Evolutionary conservation across 2,329 filamentous ascomycete genomes (phyloP).

Genomic region (Ceratocystis lukuohia): DNA sequence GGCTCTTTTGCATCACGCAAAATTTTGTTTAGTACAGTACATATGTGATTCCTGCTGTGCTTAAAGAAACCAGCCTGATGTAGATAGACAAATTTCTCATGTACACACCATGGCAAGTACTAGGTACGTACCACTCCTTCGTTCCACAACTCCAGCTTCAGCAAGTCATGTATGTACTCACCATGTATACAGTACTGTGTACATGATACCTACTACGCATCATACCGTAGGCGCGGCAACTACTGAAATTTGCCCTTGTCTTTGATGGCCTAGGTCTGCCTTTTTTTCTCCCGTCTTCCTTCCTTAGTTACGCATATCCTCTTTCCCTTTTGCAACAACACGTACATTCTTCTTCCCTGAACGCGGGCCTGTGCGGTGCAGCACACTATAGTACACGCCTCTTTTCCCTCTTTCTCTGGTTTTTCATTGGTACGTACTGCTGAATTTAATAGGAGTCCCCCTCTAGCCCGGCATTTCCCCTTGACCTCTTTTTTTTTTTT

Average conservation of each 20-base stretch:
- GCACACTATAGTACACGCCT: background rate
- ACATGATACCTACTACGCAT: background rate
- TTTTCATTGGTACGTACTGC: background rate
- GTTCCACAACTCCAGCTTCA: background rate
- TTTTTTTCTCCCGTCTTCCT: slow-evolving; percentile 7
- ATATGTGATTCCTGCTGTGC: no score
- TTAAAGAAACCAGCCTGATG: background rate
- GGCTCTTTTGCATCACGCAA: no score
- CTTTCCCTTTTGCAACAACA: background rate
- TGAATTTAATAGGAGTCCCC: background rate
- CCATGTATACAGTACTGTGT: background rate
- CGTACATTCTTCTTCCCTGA: background rate
- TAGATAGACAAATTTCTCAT: background rate
- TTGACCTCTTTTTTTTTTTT: background rate
- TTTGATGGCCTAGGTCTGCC: background rate
- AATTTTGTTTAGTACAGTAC: no score
- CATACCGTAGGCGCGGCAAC: background rate
- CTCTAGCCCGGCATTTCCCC: background rate
- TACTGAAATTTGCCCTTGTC: background rate
- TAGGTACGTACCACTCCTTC: background rate
- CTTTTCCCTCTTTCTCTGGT: background rate
- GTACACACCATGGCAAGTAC: background rate
- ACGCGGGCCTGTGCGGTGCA: background rate
- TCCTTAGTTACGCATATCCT: background rate
- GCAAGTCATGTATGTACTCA: background rate